These are phyloP conservation scores for Leccinum boreale DNA, from an alignment of 768 basidiomycete species.

Conservation along the genomic window DNA sequence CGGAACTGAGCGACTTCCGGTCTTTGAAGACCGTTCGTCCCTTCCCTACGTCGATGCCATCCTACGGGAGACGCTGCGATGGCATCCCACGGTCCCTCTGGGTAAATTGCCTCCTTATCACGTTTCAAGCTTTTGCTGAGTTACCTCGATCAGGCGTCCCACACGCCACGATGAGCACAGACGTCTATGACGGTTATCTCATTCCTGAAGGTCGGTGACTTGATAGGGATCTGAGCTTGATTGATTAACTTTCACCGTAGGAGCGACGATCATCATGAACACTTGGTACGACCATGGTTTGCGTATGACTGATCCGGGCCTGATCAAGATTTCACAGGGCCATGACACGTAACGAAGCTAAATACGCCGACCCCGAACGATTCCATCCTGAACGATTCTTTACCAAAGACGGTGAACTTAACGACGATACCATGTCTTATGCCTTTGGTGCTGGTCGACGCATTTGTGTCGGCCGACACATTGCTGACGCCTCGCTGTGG, in stretches of 20 bases:
- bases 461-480: conserved; percentile 38
- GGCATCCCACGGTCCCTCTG: conserved; percentile 35
- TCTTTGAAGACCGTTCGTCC: conserved; percentile 27
- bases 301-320: neutral
- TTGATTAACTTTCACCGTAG: conserved; percentile 5
- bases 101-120: conserved; percentile 16
- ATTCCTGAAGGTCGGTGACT: conserved; percentile 48
- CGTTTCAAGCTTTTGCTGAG: neutral
- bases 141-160: conserved; percentile 25
- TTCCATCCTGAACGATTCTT: conserved; percentile 39
- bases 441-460: conserved; percentile 38
- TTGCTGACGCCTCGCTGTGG: conserved; percentile 42
- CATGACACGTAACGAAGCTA: conserved; percentile 33
- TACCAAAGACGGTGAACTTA: conserved; percentile 17
- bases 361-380: conserved; percentile 30
- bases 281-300: conserved; percentile 14
- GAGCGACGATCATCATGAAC: conserved; percentile 30
- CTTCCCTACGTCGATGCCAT: conserved; percentile 29
- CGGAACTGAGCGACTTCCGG: conserved; percentile 30
- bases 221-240: neutral
- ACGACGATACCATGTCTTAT: conserved; percentile 28
- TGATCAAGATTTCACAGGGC: conserved; percentile 18
- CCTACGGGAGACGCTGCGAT: conserved; percentile 33
- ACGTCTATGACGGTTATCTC: conserved; percentile 45
- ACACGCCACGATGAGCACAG: conserved; percentile 36